Base-by-base conservation (phyloP, 192 early-diverging fungal species). In the Spinellus fusiger region DNA sequence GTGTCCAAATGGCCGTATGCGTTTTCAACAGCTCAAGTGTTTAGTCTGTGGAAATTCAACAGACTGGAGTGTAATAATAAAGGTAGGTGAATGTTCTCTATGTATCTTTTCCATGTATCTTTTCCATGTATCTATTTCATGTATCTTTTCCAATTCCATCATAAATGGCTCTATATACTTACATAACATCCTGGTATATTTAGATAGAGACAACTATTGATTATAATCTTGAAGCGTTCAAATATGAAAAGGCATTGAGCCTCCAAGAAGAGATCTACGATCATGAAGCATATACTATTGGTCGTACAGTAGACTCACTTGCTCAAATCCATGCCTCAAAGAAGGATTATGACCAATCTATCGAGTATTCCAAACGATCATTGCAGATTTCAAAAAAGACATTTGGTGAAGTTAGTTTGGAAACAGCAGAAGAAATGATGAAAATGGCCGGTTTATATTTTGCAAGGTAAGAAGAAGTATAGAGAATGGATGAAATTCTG, bases 401-500 rank as follows among this genome's bases (percentile, higher is more conserved):
- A 26, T 66, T 40, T 35, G 65, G 65, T 23, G n/a, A 6, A 4
- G 18, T 16, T 12, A 66, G 65, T 20, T 13, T 54, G 10, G 65
- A 66, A 38, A 12, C 38, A 5, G 49, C 65, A n/a, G 50, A 59
- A 9, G 65, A 66, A 12, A 66, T 66, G 65, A 60, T 66, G 56
- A 66, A 66, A 20, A 23, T 66, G 2, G 59, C 56, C 13, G 38
- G 47, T 7, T 25, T 66, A n/a, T 47, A 52, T n/a, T 60, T 59
- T 27, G 58, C 52, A 32, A 29, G 34, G 65, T 59, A 60, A 52
- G 64, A 49, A 25, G 1, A 34, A 2, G n/a, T n/a, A n/a, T n/a
- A n/a, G n/a, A n/a, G n/a, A n/a, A n/a, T n/a, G n/a, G n/a, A n/a
- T n/a, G n/a, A n/a, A n/a, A n/a, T n/a, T 20, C 1, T 27, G 8